phyloP scores from a whole-genome alignment of 306 rosid species.

The Bauhinia variegata region DNA sequence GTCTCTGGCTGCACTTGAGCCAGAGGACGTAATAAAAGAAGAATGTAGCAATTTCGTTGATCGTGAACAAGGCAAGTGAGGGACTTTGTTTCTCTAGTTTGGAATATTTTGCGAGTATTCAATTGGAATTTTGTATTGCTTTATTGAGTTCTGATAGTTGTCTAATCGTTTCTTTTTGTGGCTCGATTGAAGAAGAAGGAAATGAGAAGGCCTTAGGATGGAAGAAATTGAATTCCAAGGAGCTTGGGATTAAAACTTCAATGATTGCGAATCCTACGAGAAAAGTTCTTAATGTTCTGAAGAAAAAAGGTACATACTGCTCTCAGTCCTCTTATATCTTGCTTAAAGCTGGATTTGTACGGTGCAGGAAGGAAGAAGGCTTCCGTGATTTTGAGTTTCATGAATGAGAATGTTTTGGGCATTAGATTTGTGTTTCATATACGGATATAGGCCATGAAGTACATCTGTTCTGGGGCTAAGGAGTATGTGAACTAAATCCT shows the following conservation, averaged over 20 bases:
- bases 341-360: neutral
- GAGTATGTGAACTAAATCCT: no score
- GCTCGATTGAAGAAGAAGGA: conserved; percentile 33
- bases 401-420: neutral
- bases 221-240: conserved; percentile 73
- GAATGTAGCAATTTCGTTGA: conserved; percentile 24
- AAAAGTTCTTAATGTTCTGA: conserved; percentile 70
- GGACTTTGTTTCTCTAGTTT: neutral
- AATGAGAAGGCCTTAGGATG: conserved; percentile 47
- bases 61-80: conserved; percentile 52
- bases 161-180: neutral
- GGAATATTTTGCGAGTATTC: conserved; percentile 9
- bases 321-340: neutral
- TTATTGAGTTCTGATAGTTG: conserved; percentile 23
- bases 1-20: conserved; percentile 50
- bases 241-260: conserved; percentile 70
- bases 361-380: no score
- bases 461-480: no score
- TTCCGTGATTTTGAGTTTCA: neutral
- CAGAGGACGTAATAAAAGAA: conserved; percentile 23
- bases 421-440: no score
- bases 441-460: no score
- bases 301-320: conserved; percentile 56
- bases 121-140: conserved; percentile 9
- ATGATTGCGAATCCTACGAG: conserved; percentile 67